Conservation (phyloP, 2,329 filamentous ascomycete species). For the Neophaeococcomyces aloes region DNA sequence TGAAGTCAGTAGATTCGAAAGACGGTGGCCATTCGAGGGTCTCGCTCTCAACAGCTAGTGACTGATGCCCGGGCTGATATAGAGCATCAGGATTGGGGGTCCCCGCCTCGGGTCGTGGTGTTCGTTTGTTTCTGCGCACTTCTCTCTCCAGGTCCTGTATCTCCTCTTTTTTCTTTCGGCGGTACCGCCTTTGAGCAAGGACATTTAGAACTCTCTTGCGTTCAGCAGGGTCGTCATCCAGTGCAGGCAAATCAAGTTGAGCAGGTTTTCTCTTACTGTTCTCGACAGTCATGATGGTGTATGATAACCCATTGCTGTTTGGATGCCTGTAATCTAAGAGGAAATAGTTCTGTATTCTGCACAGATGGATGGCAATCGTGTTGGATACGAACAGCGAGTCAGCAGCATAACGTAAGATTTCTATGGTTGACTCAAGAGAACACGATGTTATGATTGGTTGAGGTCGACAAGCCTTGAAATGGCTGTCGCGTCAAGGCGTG, state of each 20-base stretch:
- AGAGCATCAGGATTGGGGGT: too few species aligned
- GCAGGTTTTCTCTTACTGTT: constrained; percentile 14
- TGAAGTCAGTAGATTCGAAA: too few species aligned
- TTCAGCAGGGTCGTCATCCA: constrained; percentile 43
- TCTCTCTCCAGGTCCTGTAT: constrained; percentile 22
- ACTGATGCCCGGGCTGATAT: too few species aligned
- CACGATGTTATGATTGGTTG: not conserved
- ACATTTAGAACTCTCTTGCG: constrained; percentile 46
- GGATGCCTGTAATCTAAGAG: too few species aligned
- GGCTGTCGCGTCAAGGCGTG: too few species aligned
- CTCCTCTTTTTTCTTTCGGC: constrained; percentile 23
- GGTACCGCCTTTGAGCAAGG: constrained; percentile 45
- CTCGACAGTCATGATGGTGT: not conserved
- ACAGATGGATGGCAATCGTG: too few species aligned
- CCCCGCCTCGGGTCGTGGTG: too few species aligned
- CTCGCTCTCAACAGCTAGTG: too few species aligned
- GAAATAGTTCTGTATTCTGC: too few species aligned
- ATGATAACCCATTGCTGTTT: not conserved
- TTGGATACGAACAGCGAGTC: not conserved
- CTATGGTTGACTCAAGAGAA: not conserved
- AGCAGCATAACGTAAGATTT: constrained; percentile 2
- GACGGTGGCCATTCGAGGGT: too few species aligned
- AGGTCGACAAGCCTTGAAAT: too few species aligned
- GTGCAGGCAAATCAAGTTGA: constrained; percentile 36
- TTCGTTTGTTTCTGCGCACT: not conserved